Evolutionary conservation across 768 basidiomycete species (phyloP).

Genomic region (Kwoniella bestiolae): DNA sequence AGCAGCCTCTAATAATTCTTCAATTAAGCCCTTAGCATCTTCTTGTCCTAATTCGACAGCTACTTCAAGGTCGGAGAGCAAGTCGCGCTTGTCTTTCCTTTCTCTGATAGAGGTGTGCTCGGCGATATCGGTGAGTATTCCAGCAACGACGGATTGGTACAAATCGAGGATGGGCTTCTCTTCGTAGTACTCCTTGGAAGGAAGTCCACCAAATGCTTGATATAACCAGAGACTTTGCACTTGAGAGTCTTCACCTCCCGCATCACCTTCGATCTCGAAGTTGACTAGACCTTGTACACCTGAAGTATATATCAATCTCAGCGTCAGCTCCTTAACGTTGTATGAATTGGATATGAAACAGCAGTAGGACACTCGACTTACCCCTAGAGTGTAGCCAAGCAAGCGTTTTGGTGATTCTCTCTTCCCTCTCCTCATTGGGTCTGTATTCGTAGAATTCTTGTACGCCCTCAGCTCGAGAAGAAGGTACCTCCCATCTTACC

Average conservation of each 20-base stretch:
- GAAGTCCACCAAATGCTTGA: conserved; percentile 79
- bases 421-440: conserved; percentile 39
- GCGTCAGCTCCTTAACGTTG: too few species aligned
- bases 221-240: conserved; percentile 82
- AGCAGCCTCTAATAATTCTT: conserved; percentile 5
- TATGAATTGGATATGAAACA: neutral
- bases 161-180: conserved; percentile 72
- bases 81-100: conserved; percentile 26
- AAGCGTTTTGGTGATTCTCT: conserved; percentile 76
- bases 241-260: conserved; percentile 77
- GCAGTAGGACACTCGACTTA: conserved; percentile 49
- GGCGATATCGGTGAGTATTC: conserved; percentile 68
- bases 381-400: conserved; percentile 87
- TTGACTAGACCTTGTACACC: conserved; percentile 77
- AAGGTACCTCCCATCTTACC: neutral
- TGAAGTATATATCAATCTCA: conserved; percentile 52
- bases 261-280: conserved; percentile 87
- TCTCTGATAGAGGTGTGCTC: conserved; percentile 26
- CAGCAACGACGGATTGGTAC: conserved; percentile 71
- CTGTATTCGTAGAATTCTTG: conserved; percentile 16
- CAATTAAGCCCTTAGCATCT: conserved; percentile 67
- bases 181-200: conserved; percentile 92
- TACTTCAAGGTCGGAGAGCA: conserved; percentile 29
- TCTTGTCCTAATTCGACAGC: conserved; percentile 4
- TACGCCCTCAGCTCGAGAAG: neutral